Conservation (phyloP, 192 early-diverging fungal species). For the Podila clonocystis region DNA sequence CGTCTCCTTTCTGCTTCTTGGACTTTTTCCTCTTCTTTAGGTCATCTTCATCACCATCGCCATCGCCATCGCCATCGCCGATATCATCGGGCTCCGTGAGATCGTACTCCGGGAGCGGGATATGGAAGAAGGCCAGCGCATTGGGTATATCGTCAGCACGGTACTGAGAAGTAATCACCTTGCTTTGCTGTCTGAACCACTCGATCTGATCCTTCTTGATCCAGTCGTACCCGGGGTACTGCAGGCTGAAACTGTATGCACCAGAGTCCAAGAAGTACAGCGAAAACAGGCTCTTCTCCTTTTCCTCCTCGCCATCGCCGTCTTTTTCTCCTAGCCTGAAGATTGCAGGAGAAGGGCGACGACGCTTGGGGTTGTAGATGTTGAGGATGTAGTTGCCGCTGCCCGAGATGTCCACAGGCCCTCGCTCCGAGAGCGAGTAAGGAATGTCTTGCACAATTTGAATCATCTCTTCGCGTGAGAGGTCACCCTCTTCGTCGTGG, state of each 20-base stretch:
- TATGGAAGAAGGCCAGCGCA: slow-evolving; percentile 58
- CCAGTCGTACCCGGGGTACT: slow-evolving; percentile 48
- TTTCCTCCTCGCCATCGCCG: neutral
- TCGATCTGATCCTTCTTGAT: slow-evolving; percentile 57
- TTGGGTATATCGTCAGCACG: slow-evolving; percentile 33
- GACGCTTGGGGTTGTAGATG: slow-evolving; percentile 20
- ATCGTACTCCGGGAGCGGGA: slow-evolving; percentile 52
- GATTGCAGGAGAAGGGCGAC: neutral
- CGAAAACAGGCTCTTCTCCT: slow-evolving; percentile 34
- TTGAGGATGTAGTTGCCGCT: slow-evolving; percentile 53
- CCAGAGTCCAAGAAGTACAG: slow-evolving; percentile 58
- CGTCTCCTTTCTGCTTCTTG: neutral
- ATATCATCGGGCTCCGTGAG: slow-evolving; percentile 1
- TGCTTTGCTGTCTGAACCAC: slow-evolving; percentile 51
- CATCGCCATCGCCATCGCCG: slow-evolving; percentile 8
- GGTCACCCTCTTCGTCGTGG: slow-evolving; percentile 57
- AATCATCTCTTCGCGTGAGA: slow-evolving; percentile 57
- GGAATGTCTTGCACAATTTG: slow-evolving; percentile 45
- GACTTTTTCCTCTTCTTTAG: neutral
- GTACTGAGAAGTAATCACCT: slow-evolving; percentile 22
- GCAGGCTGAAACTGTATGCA: slow-evolving; percentile 42
- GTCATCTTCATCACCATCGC: slow-evolving; percentile 1
- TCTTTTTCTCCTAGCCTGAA: neutral
- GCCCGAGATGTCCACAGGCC: slow-evolving; percentile 51
- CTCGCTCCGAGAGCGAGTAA: slow-evolving; percentile 46